A percentile compares a stretch with the other conserved stretches of the same genome.
These are phyloP conservation scores for Castanea sativa DNA, from an alignment of 306 rosid genomes.

Conservation along the genomic window DNA sequence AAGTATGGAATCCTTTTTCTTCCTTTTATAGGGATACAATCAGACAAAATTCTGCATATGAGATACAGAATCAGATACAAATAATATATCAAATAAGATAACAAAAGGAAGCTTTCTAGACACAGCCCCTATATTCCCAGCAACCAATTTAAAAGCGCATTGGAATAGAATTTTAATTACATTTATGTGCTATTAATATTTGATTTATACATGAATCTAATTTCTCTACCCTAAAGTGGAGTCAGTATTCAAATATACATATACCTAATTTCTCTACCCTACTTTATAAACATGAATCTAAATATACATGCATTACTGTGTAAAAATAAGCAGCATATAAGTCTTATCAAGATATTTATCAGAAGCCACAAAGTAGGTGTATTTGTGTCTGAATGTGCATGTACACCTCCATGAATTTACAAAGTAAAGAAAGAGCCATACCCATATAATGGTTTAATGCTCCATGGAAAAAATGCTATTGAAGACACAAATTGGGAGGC, in stretches of 20 bases:
- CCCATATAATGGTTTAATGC: conserved; percentile 89
- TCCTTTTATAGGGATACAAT: conserved; percentile 83
- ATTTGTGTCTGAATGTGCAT: neutral
- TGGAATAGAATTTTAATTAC: neutral
- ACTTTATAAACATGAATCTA: neutral
- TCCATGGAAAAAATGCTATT: conserved; percentile 81
- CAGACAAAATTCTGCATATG: conserved; percentile 70
- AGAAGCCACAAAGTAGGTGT: neutral
- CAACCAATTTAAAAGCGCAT: neutral
- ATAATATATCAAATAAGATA: conserved; percentile 1
- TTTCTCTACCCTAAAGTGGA: neutral
- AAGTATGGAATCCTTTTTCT: conserved; percentile 80
- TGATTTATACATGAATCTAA: neutral
- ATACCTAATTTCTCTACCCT: too few relatives aligned
- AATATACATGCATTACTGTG: neutral
- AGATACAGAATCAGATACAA: conserved; percentile 28
- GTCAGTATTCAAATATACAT: neutral
- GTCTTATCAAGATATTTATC: neutral
- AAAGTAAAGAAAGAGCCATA: conserved; percentile 29
- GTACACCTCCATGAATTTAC: neutral
- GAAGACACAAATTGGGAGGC: conserved; percentile 78
- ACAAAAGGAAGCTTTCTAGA: neutral
- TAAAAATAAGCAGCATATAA: neutral
- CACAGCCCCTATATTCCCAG: neutral
- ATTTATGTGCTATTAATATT: neutral